Base-by-base conservation (phyloP, 805 yeast genomes). In the Wickerhamomyces sydowiorum region DNA sequence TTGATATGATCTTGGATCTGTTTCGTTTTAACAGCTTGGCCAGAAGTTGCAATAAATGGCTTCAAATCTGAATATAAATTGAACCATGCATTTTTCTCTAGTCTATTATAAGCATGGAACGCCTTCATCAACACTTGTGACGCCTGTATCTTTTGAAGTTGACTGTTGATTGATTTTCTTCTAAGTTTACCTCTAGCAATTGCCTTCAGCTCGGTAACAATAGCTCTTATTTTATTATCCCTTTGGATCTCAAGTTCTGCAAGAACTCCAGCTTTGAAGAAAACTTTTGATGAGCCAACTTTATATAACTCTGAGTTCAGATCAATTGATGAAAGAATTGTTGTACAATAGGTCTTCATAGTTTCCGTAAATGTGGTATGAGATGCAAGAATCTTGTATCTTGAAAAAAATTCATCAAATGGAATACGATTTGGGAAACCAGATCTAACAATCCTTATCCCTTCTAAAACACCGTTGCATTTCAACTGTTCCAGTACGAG, bases 401-500 rank as follows among this genome's bases (percentile, higher is more conserved):
- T 73, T 30, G 69, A 72, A 39, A 75, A 77, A 64, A 93, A 93
- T 37, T 87, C 91, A 36, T 80, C 76, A 61, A 90, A 91, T 23
- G 81, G 77, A 57, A 91, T 78, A 50, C 96, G 76, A 62, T 93
- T 93, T 5, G 99, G 99, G 61, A 84, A 93, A 2, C 99, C 99
- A 8, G 96, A 88, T 49, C 99, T 76, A 0, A 98, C 96, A 45
- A 93, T 93, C 62, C 99, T 75, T 24, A 93, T 93, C 47, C 99
- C 99, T 69, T 93, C 99, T 39, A 93, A 66, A 14, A 93, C 99
- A 75, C 99, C 99, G 57, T 93, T 93, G 57, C 98, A 93, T 48
- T 96, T 73, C 47, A 93, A 70, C 64, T 93, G 99, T 40, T 86
- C 91, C 36, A 93, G 67, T 7, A 93, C 95, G 20, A 93, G 66